Conservation (phyloP, 1,284 basidiomycete species). For the Wallemia ichthyophaga region DNA sequence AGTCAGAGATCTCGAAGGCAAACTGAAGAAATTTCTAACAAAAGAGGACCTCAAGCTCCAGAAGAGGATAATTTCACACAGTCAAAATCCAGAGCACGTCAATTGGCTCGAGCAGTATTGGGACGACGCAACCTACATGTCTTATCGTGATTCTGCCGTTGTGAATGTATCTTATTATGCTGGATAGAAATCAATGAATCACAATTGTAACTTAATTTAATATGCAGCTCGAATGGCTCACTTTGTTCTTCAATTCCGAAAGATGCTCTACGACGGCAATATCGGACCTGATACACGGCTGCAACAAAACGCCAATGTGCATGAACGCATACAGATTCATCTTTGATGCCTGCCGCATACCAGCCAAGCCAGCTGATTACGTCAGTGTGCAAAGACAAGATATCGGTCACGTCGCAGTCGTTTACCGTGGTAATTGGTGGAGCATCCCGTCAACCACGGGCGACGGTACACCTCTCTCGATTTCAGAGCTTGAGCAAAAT, state of each 20-base stretch:
- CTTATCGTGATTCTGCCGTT: not conserved
- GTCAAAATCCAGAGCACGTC: not conserved
- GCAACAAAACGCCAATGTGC: not conserved
- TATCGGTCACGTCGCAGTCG: not conserved
- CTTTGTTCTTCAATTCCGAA: not conserved
- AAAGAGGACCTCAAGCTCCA: not conserved
- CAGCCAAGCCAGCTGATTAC: not conserved
- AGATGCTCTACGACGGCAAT: not conserved
- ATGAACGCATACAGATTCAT: not conserved
- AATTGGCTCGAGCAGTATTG: not conserved
- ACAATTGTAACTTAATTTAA: not conserved
- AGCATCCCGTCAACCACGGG: not conserved
- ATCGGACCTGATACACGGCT: not conserved
- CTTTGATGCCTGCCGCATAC: not conserved
- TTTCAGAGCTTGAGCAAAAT: too few species aligned
- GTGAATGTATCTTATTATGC: not conserved
- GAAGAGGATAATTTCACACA: not conserved
- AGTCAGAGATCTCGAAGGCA: not conserved
- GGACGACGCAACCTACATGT: not conserved
- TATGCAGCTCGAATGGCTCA: not conserved
- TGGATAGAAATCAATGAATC: not conserved
- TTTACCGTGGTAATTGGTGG: not conserved
- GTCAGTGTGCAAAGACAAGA: not conserved
- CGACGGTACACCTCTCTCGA: too few species aligned
- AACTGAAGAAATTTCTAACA: not conserved